Percentiles rank a stretch among this genome's conserved stretches.
These are phyloP conservation scores for Ploettnerulaceae sp. DNA, from an alignment of 2,329 filamentous ascomycete species.

Conservation along the genomic window DNA sequence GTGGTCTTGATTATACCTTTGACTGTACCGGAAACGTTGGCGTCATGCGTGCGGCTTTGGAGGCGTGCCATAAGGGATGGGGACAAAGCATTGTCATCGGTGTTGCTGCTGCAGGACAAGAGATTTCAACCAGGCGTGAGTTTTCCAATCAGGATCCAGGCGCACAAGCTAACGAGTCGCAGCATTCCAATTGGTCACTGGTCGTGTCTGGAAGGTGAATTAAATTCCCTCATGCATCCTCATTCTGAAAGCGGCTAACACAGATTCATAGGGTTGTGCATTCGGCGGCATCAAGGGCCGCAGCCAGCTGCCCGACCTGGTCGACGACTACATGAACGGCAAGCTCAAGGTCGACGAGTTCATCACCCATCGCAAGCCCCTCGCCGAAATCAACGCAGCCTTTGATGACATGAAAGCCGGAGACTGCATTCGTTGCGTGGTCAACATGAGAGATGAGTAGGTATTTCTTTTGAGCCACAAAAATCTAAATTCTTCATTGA, in stretches of 20 bases:
- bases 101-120: conserved; percentile 91
- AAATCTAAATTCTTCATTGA: background rate
- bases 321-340: conserved; percentile 83
- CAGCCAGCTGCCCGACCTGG: conserved; percentile 80
- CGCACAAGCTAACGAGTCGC: conserved; percentile 14
- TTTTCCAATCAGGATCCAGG: conserved; percentile 29
- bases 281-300: conserved; percentile 98
- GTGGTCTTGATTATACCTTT: conserved; percentile 97
- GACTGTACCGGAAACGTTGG: conserved; percentile 97
- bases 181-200: conserved; percentile 98
- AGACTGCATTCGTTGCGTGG: conserved; percentile 94
- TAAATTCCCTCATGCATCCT: background rate
- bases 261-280: conserved; percentile 61
- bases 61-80: conserved; percentile 99
- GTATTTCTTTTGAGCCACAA: background rate
- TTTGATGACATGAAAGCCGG: conserved; percentile 94
- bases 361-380: conserved; percentile 88
- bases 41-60: conserved; percentile 92
- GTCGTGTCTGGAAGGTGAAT: conserved; percentile 77
- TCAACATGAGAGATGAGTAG: conserved; percentile 49
- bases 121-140: conserved; percentile 90
- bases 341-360: conserved; percentile 98
- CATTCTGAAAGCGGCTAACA: conserved; percentile 6
- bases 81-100: conserved; percentile 97
- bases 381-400: conserved; percentile 80